Evolutionary conservation across 306 rosid genomes (phyloP), one percentile per base, ranked within the genome.

Genomic region (Rosa persica): DNA sequence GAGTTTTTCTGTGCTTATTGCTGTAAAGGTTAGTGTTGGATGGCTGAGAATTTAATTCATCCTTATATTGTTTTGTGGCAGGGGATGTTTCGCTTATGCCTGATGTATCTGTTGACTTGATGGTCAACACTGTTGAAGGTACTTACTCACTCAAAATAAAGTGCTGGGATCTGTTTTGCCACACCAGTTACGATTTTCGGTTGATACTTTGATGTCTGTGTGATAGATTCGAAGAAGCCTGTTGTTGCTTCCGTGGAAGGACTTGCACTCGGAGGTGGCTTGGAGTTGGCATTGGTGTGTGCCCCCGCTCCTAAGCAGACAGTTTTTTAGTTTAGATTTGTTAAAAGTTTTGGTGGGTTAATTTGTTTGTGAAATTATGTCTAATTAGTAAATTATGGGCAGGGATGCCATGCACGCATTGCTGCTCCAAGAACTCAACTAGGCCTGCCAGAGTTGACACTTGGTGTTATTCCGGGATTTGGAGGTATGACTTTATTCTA

Each of bases 181-280:
- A 16, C n/a, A 20, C 49, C 3, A 20, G 11, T 74, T 58, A 16
- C 4, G 1, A 17, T 40, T 58, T 61, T 25, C 30, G 1, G 8
- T 42, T 75, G n/a, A 43, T 74, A 27, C 12, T 6, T 51, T 34
- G 23, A 19, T 75, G 47, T 30, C 1, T 42, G 75, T 82, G 51
- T 79, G 30, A 57, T 88, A 96, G 99, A 91, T 87, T 93, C 89
- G 8, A 91, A 87, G 83, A 96, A 90, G 86, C 99, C 99, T 64
- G 81, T 91, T 69, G 99, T 96, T 82, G 99, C 99, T 49, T 97
- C 98, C 36, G 79, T 96, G 0, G 87, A 89, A 83, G 98, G 99
- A 67, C 99, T 96, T 83, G 99, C 99, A 36, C 92, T 96, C 20
- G 99, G 99, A 78, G 99, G 99, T 81, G 99, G 99, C 79, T 87